Base-by-base conservation (phyloP, 176 grass and related monocot species). In the Rhynchospora pubera region DNA sequence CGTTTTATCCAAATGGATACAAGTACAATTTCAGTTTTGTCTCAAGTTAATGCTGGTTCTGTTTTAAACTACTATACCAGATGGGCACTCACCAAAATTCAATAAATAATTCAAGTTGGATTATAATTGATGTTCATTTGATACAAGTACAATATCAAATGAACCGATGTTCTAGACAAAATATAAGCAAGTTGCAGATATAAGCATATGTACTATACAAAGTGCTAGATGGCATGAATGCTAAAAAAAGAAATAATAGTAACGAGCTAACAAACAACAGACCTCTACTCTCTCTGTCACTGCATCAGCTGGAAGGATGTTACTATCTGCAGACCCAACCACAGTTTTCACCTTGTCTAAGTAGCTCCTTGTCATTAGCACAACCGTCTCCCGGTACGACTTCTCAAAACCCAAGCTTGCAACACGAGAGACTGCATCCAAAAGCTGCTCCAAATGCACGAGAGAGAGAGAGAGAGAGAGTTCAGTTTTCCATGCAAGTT, bases 301-400 rank as follows among this genome's bases (percentile, higher is more conserved):
- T 73, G 92, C 91, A 84, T 99, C 96, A 66, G 89, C 64, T 18
- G 92, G 92, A 28, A 87, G 59, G 83, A 82, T 91, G 65, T 86
- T 93, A 82, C 88, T 88, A 88, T 91, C 92, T 85, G 87, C 73
- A 65, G 84, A 80, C 84, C 85, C 96, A 44, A 89, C 96, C 53
- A 90, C 77, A 85, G 85, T 88, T 87, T 95, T 98, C 69, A 93
- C 87, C 91, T 98, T 98, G 85, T 95, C 92, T 21, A 98, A 90
- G 82, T 98, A 98, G 81, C 96, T 98, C 89, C 96, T 98, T 82
- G 96, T 98, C 96, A 98, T 98, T 85, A 98, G 89, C 65, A 98
- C 96, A 91, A 94, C 84, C 76, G 92, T 98, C 87, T 98, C 96
- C 28, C 96, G 90, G 52, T 98, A 98, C 14, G 96, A 95, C 83